Evolutionary conservation across 345 rosid genomes (phyloP).

Genomic region (Brassica incana): DNA sequence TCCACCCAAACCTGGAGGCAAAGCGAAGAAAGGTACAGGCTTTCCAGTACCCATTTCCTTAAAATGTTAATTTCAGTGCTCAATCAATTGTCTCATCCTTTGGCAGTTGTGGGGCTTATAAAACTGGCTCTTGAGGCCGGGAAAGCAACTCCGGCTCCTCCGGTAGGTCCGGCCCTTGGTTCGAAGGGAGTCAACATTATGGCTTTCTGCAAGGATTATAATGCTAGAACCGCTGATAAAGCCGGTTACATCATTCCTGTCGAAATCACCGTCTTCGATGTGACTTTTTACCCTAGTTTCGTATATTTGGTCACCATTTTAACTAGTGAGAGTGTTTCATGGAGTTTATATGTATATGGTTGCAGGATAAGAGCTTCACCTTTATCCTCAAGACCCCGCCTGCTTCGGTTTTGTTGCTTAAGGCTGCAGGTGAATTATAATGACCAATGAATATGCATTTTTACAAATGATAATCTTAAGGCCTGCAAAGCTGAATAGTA

Average conservation of each 20-base stretch:
- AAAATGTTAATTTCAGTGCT: background rate
- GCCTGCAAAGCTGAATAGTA: background rate
- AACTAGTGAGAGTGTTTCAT: background rate
- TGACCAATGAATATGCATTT: background rate
- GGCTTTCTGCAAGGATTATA: conserved; percentile 97
- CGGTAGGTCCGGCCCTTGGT: conserved; percentile 92
- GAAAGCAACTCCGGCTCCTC: conserved; percentile 94
- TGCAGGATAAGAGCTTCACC: conserved; percentile 93
- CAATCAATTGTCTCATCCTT: background rate
- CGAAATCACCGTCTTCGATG: conserved; percentile 91
- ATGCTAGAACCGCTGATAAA: conserved; percentile 95
- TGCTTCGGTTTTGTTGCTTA: conserved; percentile 88
- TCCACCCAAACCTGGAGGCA: conserved; percentile 87
- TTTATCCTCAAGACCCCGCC: conserved; percentile 95
- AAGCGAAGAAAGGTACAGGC: conserved; percentile 72
- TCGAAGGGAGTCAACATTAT: conserved; percentile 85
- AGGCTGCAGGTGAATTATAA: conserved; percentile 69
- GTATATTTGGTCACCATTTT: background rate
- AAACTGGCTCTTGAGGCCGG: conserved; percentile 95
- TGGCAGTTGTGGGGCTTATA: conserved; percentile 68
- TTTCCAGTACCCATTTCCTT: conserved; percentile 14
- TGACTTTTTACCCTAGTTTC: conserved; percentile 13
- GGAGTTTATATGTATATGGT: conserved; percentile 4
- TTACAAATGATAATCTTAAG: background rate
- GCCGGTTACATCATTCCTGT: conserved; percentile 92